These are phyloP conservation scores for Colletotrichum graminicola DNA, from an alignment of 2,329 filamentous ascomycete species.

Conservation along the genomic window DNA sequence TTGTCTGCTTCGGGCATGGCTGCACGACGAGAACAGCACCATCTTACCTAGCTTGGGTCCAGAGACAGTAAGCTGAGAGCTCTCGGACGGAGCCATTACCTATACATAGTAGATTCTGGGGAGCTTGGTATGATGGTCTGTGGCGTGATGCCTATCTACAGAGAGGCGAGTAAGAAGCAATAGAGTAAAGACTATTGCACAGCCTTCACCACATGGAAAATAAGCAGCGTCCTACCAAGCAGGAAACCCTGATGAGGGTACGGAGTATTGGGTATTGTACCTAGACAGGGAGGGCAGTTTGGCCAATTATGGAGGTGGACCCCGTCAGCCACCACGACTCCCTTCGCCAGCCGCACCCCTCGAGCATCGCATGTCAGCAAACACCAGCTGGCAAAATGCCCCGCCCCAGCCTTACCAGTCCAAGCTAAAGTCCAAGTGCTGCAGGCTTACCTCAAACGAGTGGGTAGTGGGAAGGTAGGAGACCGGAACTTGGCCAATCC, in stretches of 20 bases:
- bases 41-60: constrained; percentile 19
- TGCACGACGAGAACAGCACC: constrained; percentile 24
- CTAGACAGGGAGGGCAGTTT: not conserved
- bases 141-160: not conserved
- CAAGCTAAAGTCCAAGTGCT: constrained; percentile 29
- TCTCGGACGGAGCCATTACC: not conserved
- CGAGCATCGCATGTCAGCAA: not conserved
- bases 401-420: constrained; percentile 22
- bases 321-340: constrained; percentile 36
- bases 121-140: too few relatives aligned
- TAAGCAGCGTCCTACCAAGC: constrained; percentile 25
- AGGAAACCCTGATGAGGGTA: constrained; percentile 1
- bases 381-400: not conserved
- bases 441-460: constrained; percentile 34
- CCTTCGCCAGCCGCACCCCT: constrained; percentile 10
- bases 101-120: too few relatives aligned
- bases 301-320: constrained; percentile 36
- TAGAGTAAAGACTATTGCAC: not conserved
- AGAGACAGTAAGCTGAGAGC: not conserved
- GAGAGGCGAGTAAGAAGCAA: not conserved
- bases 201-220: not conserved
- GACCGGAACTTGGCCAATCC: constrained; percentile 25
- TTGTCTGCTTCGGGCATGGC: constrained; percentile 25
- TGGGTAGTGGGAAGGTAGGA: constrained; percentile 11
- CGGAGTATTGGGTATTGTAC: too few relatives aligned